A percentile compares a stretch with the other conserved stretches of the same genome.
These are phyloP conservation scores for Biscutella auriculata DNA, from an alignment of 441 rosid species.

Conservation along the genomic window DNA sequence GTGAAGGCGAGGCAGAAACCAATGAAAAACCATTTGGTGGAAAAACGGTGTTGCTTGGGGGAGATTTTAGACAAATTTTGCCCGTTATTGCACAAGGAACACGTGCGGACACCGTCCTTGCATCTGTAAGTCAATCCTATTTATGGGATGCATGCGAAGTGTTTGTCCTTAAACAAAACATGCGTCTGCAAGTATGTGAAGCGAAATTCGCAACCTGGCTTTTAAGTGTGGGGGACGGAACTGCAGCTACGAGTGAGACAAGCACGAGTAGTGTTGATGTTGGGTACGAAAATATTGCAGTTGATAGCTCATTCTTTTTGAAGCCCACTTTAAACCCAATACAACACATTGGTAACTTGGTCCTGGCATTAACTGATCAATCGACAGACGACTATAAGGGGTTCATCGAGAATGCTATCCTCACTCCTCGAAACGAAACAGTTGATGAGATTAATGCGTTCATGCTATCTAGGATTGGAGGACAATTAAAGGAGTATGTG, in stretches of 20 bases:
- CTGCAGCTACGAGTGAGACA: background rate
- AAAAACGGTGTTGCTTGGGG: no score
- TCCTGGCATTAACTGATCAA: no score
- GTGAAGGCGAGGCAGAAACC: no score
- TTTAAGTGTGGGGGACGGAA: background rate
- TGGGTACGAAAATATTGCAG: background rate
- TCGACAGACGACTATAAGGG: accelerated
- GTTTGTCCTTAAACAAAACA: no score
- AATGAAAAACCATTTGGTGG: no score
- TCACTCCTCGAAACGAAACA: background rate
- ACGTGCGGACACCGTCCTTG: no score
- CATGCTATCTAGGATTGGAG: background rate
- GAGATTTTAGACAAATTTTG: background rate
- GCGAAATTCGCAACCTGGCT: background rate
- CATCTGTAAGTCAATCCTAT: no score
- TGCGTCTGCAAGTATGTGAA: background rate
- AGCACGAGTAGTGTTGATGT: background rate
- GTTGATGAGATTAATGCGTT: no score
- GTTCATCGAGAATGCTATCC: background rate
- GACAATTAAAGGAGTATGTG: background rate
- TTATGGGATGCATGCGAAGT: no score
- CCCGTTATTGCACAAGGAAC: background rate
- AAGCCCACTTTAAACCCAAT: background rate
- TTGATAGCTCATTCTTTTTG: background rate
- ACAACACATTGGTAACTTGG: background rate